These are phyloP conservation scores for Phytophthora hybrid DNA, from an alignment of 352 stramenopile genomes.

Conservation along the genomic window DNA sequence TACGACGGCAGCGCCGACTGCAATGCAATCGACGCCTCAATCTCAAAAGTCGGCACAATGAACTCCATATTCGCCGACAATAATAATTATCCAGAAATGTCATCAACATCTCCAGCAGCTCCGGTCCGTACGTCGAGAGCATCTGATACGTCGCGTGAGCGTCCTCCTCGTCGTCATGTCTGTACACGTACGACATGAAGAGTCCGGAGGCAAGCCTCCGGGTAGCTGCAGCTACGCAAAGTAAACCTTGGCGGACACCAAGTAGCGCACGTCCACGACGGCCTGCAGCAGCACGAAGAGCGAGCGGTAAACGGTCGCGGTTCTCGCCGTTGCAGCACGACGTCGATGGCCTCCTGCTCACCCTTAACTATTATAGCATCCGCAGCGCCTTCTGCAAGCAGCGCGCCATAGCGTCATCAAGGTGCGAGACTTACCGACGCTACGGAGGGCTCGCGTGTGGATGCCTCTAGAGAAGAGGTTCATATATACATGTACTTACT, in stretches of 20 bases:
- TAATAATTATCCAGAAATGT: constrained; percentile 65
- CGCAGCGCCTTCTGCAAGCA: too few relatives aligned
- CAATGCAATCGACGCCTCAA: constrained; percentile 47
- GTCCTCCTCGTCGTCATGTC: constrained; percentile 37
- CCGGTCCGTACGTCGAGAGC: constrained; percentile 58
- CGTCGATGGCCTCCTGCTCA: constrained; percentile 44
- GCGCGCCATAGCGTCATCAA: too few relatives aligned
- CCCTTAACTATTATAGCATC: too few relatives aligned
- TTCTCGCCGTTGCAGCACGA: constrained; percentile 41
- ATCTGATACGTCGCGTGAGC: constrained; percentile 40
- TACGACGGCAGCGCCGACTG: constrained; percentile 52
- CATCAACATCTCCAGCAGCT: constrained; percentile 68
- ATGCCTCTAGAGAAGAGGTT: too few relatives aligned
- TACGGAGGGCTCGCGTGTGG: too few relatives aligned
- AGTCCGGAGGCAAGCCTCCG: constrained; percentile 78
- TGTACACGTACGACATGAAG: constrained; percentile 89
- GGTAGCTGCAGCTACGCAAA: constrained; percentile 83
- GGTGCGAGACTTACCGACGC: too few relatives aligned
- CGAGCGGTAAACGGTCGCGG: constrained; percentile 60
- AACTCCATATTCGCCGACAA: constrained; percentile 74
- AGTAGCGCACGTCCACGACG: constrained; percentile 64
- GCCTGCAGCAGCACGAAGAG: constrained; percentile 69
- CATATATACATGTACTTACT: too few relatives aligned
- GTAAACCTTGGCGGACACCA: constrained; percentile 81
- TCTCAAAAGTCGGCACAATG: constrained; percentile 79